Base-by-base conservation (phyloP, 371 early-diverging fungal genomes). In the Mycotypha africana region DNA sequence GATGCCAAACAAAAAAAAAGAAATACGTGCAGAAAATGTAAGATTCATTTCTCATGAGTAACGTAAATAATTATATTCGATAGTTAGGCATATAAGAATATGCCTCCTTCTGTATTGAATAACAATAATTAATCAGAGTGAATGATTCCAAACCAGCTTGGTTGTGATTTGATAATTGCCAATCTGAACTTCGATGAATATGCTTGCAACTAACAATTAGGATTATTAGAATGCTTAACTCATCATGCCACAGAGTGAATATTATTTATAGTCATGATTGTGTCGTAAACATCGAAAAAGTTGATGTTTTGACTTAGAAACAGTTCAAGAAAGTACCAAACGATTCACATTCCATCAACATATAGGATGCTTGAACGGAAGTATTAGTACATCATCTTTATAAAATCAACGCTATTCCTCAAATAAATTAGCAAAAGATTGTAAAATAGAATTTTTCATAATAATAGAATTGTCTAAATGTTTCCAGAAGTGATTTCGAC, bases 381-480 rank as follows among this genome's bases (percentile, higher is more conserved):
- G n/a, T n/a, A n/a, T n/a, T n/a, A n/a, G 56, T 16, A 77, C 44
- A 45, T 79, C 80, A 30, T 79, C 72, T 8, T 80, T 69, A 43
- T 79, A 80, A 36, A 83, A 83, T 48, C 69, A 79, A 56, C 81
- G n/a, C n/a, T n/a, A n/a, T n/a, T n/a, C n/a, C n/a, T n/a, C n/a
- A n/a, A n/a, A n/a, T n/a, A n/a, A n/a, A n/a, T n/a, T n/a, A n/a
- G n/a, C n/a, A n/a, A n/a, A n/a, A n/a, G n/a, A n/a, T n/a, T n/a
- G n/a, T n/a, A n/a, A n/a, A n/a, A n/a, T n/a, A n/a, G n/a, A n/a
- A n/a, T n/a, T n/a, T n/a, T n/a, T n/a, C n/a, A n/a, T n/a, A n/a
- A n/a, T n/a, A n/a, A n/a, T n/a, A n/a, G n/a, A n/a, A n/a, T n/a
- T n/a, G n/a, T n/a, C n/a, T n/a, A n/a, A n/a, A n/a, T n/a, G n/a